phyloP scores from a whole-genome alignment of 352 stramenopile genomes.

The Phytophthora idaei region DNA sequence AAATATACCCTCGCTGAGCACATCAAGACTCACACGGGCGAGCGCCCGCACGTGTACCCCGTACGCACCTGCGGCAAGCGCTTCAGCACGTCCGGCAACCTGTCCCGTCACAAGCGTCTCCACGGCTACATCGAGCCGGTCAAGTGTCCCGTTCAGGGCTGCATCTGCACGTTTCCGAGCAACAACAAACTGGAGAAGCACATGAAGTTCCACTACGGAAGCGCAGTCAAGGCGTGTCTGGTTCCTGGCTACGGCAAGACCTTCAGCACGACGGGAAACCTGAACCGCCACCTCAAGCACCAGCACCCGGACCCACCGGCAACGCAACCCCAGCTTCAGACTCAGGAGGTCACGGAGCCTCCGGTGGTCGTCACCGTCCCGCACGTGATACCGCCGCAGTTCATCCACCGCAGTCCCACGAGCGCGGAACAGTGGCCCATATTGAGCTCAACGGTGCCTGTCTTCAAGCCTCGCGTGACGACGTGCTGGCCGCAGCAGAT shows the following conservation, averaged over 20 bases:
- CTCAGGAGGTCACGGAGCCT: slow-evolving; percentile 1
- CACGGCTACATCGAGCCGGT: slow-evolving; percentile 43
- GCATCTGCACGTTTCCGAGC: slow-evolving; percentile 33
- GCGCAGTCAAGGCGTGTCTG: slow-evolving; percentile 41
- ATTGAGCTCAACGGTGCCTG: slow-evolving; percentile 8
- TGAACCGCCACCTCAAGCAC: slow-evolving; percentile 52
- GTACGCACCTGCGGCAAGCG: slow-evolving; percentile 43
- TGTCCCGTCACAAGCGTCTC: slow-evolving; percentile 44
- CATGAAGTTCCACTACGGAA: slow-evolving; percentile 43
- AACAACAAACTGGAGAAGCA: slow-evolving; percentile 44
- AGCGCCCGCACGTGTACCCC: slow-evolving; percentile 41
- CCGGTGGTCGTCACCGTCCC: slow-evolving; percentile 13
- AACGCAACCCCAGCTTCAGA: slow-evolving; percentile 2
- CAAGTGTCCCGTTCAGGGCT: slow-evolving; percentile 31
- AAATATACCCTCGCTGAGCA: slow-evolving; percentile 71
- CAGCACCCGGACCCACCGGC: slow-evolving; percentile 32
- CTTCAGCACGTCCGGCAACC: slow-evolving; percentile 52
- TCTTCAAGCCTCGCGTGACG: slow-evolving; percentile 25
- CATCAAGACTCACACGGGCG: slow-evolving; percentile 72
- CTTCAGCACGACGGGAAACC: slow-evolving; percentile 49
- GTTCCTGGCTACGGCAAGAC: slow-evolving; percentile 42
- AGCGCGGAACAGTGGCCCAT: slow-evolving; percentile 36
- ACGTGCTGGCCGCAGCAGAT: slow-evolving; percentile 31
- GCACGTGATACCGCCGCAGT: slow-evolving; percentile 25
- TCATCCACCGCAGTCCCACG: slow-evolving; percentile 34